Evolutionary conservation across 2,329 filamentous ascomycete species (phyloP), one percentile per base, ranked within the genome.

Genomic region (Lasiodiplodia sp.): DNA sequence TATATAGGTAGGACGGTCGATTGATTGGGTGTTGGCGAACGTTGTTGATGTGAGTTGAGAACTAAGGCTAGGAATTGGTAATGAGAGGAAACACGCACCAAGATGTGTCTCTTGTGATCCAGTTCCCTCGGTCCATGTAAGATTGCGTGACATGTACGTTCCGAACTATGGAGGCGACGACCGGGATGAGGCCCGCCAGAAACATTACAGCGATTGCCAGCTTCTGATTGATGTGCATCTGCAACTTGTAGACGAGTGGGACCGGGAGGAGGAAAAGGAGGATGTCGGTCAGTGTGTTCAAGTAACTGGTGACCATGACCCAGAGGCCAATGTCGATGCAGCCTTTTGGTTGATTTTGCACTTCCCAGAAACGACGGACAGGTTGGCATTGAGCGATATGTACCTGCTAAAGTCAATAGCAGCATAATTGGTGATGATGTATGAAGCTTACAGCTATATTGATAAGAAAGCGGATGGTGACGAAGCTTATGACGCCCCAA

Each of bases 311-410:
- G 4, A 67, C 4, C n/a, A 31, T n/a, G n/a, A 47, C 2, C 55
- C 55, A 52, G 11, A 52, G n/a, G 21, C 28, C 11, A 11, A 66
- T 40, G 23, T 67, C 47, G 49, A 69, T 51, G 34, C 68, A 69
- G 23, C 55, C 68, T 11, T 47, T 2, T 3, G 63, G 63, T 3
- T 55, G 44, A 6, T 21, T 12, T n/a, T 67, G 16, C 44, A 66
- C 16, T 40, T 69, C 21, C 68, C 68, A 69, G 16, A 21, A 66
- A 18, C 37, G 40, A 11, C 31, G 5, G 1, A 69, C 21, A n/a
- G 68, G 68, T 12, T 8, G 28, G 37, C 68, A 69, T 21, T 57
- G 56, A 8, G 44, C 21, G 18, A 60, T 67, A 18, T 67, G 52
- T 1, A 66, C 55, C 68, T 69, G 14, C 2, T 31, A 7, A 55